Evolutionary conservation across 2,329 filamentous ascomycete genomes (phyloP), one percentile per base, ranked within the genome.

Genomic region (Cercospora berteroae): DNA sequence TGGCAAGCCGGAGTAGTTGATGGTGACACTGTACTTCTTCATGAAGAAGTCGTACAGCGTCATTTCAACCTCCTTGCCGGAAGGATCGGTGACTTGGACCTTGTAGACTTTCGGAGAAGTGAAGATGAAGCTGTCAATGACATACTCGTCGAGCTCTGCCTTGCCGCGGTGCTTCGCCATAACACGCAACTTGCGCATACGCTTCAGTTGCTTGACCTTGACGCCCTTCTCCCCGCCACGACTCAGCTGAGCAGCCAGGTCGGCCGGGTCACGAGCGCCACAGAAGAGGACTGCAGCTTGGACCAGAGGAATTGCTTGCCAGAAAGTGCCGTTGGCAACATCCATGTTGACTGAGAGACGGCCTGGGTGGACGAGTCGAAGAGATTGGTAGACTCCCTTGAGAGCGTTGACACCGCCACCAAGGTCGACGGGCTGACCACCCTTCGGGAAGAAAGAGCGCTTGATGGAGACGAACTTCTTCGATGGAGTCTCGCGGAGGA

Each of bases 281-380:
- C 68, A 72, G 48, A 78, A 70, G 66, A 79, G 76, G 1, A 78
- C 68, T 52, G 78, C 79, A 61, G 78, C 74, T 20, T 76, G 71
- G 16, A 74, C 72, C 13, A 83, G 67, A 48, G 79, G 77, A 31
- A 79, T 77, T 1, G 78, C 67, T 42, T 82, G 84, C 90, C 92
- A 98, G 81, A 99, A 99, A 12, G 91, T 91, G 0, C 92, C 91
- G 76, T 98, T 97, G 65, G 94, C 90, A 31, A 97, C 90, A 74
- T 99, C 94, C 10, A 96, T 88, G 73, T 97, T 98, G 76, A 99
- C 82, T 0, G 91, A 88, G 5, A 98, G 83, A 20, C 64, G 69
- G 33, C 77, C 71, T 77, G 81, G 68, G 74, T 92, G 85, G 57
- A 89, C 90, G 23, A 94, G 85, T 50, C 93, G 88, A 61, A 97